Conservation (phyloP, 345 rosid species). For the Populus ilicifolia region DNA sequence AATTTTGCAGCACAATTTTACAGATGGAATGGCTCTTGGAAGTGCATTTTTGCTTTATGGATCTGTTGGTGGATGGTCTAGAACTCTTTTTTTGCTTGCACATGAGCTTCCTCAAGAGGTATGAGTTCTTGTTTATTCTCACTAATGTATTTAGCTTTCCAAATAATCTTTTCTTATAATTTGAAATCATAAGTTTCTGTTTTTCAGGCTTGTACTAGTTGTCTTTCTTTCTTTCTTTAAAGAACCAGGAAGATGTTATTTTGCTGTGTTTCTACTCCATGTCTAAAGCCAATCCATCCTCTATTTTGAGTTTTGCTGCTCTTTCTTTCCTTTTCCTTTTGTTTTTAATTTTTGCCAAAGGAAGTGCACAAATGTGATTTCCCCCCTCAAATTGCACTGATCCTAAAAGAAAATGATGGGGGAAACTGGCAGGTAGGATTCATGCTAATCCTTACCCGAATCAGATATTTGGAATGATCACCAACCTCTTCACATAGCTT, state of each 20-base stretch:
- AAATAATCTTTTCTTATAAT: neutral
- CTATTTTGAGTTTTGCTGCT: too few relatives aligned
- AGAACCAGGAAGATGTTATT: too few relatives aligned
- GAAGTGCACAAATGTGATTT: neutral
- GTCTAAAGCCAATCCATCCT: too few relatives aligned
- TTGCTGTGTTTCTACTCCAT: too few relatives aligned
- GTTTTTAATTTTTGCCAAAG: neutral
- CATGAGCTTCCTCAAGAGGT: constrained; percentile 99
- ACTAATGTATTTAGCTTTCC: neutral
- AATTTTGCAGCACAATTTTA: constrained; percentile 84
- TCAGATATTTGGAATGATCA: neutral
- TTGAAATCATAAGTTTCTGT: neutral
- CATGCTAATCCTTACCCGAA: neutral
- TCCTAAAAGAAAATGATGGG: neutral
- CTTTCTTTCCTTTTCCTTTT: too few relatives aligned
- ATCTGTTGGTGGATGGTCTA: constrained; percentile 99
- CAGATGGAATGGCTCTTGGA: constrained; percentile 97
- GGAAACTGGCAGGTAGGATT: neutral
- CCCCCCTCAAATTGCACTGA: neutral
- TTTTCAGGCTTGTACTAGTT: neutral
- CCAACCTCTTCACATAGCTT: neutral
- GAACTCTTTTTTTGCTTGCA: constrained; percentile 92
- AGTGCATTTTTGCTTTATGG: constrained; percentile 96
- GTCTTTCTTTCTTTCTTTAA: too few relatives aligned
- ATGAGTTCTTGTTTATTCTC: constrained; percentile 15